phyloP scores from a whole-genome alignment of 306 rosid species.

The Hylodesmum podocarpum region DNA sequence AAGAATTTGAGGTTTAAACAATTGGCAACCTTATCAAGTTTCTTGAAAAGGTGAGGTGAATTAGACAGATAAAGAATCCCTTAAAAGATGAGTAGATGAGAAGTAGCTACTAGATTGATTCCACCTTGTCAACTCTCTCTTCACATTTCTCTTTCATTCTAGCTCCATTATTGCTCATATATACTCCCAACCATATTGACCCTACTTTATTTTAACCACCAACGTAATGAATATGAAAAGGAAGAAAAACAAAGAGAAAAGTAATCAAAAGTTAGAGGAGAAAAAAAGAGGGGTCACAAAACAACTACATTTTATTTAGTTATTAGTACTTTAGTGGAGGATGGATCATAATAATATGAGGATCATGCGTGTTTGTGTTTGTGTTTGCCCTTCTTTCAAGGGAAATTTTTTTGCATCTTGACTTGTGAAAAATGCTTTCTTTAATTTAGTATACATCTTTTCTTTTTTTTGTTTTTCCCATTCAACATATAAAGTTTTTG shows the following conservation, averaged over 20 bases:
- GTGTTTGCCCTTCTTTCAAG: slow-evolving; percentile 60
- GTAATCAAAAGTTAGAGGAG: slow-evolving; percentile 29
- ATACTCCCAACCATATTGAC: slow-evolving; percentile 53
- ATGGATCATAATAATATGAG: neutral
- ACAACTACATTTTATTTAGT: slow-evolving; percentile 18
- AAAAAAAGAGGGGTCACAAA: slow-evolving; percentile 16
- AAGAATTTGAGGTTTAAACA: slow-evolving; percentile 25
- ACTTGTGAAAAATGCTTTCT: slow-evolving; percentile 47
- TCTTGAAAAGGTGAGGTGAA: slow-evolving; percentile 32
- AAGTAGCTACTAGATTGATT: slow-evolving; percentile 56
- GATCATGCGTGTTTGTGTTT: slow-evolving; percentile 67
- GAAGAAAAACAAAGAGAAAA: neutral
- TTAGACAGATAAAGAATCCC: slow-evolving; percentile 25
- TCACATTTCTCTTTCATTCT: slow-evolving; percentile 45
- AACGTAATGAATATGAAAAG: slow-evolving; percentile 43
- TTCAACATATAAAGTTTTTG: slow-evolving; percentile 50
- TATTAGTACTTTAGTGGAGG: slow-evolving; percentile 18
- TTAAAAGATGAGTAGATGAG: slow-evolving; percentile 48
- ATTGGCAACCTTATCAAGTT: slow-evolving; percentile 33
- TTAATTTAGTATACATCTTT: slow-evolving; percentile 26
- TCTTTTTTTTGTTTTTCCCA: slow-evolving; percentile 13
- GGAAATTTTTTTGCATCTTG: slow-evolving; percentile 59
- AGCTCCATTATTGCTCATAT: slow-evolving; percentile 57
- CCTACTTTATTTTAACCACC: slow-evolving; percentile 54
- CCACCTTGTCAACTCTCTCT: slow-evolving; percentile 39